Base-by-base conservation (phyloP, 805 yeast species). In the Blastobotrys mokoenaii region DNA sequence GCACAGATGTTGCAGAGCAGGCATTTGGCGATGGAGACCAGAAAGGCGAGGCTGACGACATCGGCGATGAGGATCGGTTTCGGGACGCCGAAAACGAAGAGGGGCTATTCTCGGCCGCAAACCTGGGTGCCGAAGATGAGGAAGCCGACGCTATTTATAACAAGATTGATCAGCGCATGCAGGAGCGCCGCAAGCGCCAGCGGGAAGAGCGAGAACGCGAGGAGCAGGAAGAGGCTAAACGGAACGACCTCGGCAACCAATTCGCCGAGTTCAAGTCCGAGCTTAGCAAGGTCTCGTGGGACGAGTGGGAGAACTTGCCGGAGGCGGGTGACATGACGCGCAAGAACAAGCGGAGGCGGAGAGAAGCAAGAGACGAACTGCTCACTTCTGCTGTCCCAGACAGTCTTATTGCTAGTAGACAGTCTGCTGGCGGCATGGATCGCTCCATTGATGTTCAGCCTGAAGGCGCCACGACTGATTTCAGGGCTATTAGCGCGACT, bases 241-340 rank as follows among this genome's bases (percentile, higher is more conserved):
- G 47, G 38, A 52, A 53, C 38, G 49, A 56, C 9, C 71, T 76
- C 14, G 66, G 78, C 8, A 66, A 60, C n/a, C 78, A 80, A 50
- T 85, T 87, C 59, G 66, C 76, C 1, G 90, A 82, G 56, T 66
- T 83, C 48, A 88, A 89, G 57, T 65, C 80, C 22, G 77, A 72
- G 1, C 62, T 89, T 33, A 66, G 80, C 0, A 54, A 62, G 0
- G 76, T 90, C 0, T 69, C 84, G 2, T 74, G 69, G 16, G 83
- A 77, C 2, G 81, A 89, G 56, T 90, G 98, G 98, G 71, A 74
- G 3, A 72, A 69, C 49, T 58, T 90, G 2, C 97, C 97, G 0
- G 96, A 87, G 51, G 93, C 86, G 1, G 84, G 87, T 1, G 97
- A 90, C 62, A 68, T 85, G 56, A 93, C 98, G 0, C 73, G 79